These are phyloP conservation scores for Helotiales sp. DNA, from an alignment of 2,329 filamentous ascomycete genomes.

Conservation along the genomic window DNA sequence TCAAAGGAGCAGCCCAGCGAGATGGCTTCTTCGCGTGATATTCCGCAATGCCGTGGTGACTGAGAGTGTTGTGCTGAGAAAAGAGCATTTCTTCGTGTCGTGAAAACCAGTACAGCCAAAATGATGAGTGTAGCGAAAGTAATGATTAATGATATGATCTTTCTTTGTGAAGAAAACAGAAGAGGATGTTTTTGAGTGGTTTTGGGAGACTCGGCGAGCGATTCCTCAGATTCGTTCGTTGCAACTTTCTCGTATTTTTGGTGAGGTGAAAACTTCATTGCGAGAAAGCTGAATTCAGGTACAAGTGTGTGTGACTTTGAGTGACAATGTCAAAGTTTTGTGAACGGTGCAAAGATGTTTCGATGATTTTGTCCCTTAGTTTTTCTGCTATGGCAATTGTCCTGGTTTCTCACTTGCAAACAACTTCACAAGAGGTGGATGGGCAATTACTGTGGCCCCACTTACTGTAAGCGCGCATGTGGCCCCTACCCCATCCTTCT, in stretches of 20 bases:
- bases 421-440: background rate
- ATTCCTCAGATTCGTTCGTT: conserved; percentile 1
- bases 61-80: background rate
- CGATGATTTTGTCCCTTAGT: background rate
- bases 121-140: background rate
- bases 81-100: background rate
- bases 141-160: conserved; percentile 1
- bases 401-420: background rate
- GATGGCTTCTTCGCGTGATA: conserved; percentile 5
- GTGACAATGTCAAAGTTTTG: background rate
- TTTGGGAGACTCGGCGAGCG: background rate
- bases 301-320: conserved; percentile 2
- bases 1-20: conserved; percentile 3
- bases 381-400: background rate
- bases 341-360: background rate
- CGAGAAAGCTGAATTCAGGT: background rate
- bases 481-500: too few relatives aligned
- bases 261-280: background rate
- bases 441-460: too few relatives aligned
- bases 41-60: background rate
- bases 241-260: background rate
- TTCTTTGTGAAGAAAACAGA: background rate
- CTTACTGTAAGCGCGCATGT: too few relatives aligned
- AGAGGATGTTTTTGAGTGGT: background rate
- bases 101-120: background rate